Percentiles rank a stretch among this genome's conserved stretches.
phyloP scores from a whole-genome alignment of 129 eudicot species.

The Centella asiatica region DNA sequence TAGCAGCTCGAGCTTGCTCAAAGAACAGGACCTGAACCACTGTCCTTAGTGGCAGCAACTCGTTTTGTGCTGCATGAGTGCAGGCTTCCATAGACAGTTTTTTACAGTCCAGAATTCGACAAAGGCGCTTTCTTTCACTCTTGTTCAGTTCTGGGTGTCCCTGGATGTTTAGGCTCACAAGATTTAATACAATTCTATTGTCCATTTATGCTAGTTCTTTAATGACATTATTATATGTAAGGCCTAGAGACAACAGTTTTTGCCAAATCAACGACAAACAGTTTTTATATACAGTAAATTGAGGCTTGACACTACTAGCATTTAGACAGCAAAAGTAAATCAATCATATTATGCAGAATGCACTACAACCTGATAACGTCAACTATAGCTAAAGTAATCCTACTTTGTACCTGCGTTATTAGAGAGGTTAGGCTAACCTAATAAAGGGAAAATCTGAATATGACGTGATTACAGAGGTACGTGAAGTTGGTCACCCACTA shows the following conservation, averaged over 20 bases:
- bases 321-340: neutral
- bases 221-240: too few species aligned
- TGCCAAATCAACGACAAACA: neutral
- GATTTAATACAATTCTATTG: neutral
- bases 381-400: neutral
- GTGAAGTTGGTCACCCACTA: constrained; percentile 24
- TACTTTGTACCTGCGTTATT: neutral
- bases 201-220: too few species aligned
- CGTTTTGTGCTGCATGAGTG: constrained; percentile 92
- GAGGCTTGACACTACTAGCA: neutral
- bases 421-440: neutral
- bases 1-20: constrained; percentile 84
- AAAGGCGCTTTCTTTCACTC: constrained; percentile 77
- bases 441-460: neutral
- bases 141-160: constrained; percentile 71
- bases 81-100: constrained; percentile 74
- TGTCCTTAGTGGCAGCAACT: constrained; percentile 75
- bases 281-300: neutral
- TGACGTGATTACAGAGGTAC: constrained; percentile 18
- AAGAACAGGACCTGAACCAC: constrained; percentile 90
- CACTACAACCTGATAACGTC: neutral
- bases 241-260: neutral
- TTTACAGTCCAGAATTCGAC: constrained; percentile 80
- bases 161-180: constrained; percentile 28
- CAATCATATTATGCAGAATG: neutral